Conservation (phyloP, 2,329 filamentous ascomycete species). For the Penicillium sp. region DNA sequence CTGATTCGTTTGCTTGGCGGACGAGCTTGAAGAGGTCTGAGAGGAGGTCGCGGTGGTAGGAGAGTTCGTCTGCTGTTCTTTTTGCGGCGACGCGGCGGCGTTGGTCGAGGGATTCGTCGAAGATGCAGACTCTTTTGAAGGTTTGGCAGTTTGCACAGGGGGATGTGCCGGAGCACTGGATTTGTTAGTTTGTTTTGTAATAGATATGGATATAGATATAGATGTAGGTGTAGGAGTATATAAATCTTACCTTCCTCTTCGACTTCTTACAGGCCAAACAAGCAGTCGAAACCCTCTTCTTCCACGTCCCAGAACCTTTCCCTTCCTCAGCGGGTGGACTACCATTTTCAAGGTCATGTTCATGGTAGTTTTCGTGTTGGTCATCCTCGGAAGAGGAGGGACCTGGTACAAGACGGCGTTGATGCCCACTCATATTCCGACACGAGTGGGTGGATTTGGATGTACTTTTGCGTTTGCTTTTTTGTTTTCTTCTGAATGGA, state of each 20-base stretch:
- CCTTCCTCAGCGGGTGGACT: slow-evolving; percentile 13
- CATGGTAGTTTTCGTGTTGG: slow-evolving; percentile 2
- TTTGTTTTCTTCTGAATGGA: background rate
- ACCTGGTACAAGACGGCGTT: slow-evolving; percentile 27
- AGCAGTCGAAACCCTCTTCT: slow-evolving; percentile 43
- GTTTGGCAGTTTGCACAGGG: slow-evolving; percentile 43
- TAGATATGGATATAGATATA: background rate
- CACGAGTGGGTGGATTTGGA: background rate
- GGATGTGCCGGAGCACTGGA: slow-evolving; percentile 39
- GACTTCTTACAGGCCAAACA: slow-evolving; percentile 44
- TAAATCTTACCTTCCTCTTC: slow-evolving; percentile 36
- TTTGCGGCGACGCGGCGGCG: slow-evolving; percentile 43
- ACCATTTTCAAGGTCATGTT: slow-evolving; percentile 6
- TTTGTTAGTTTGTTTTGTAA: background rate
- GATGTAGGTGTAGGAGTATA: background rate
- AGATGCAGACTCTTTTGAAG: slow-evolving; percentile 46
- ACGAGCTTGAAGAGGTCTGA: slow-evolving; percentile 40
- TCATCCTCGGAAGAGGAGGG: slow-evolving; percentile 20
- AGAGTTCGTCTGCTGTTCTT: slow-evolving; percentile 42
- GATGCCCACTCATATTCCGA: slow-evolving; percentile 24
- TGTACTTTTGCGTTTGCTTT: background rate
- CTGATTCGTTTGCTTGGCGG: slow-evolving; percentile 33
- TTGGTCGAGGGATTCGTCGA: slow-evolving; percentile 62
- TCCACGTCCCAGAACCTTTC: slow-evolving; percentile 22
- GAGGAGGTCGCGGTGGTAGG: slow-evolving; percentile 41